Evolutionary conservation across 306 rosid genomes (phyloP), one percentile per base, ranked within the genome.

Genomic region (Quercus parvula): DNA sequence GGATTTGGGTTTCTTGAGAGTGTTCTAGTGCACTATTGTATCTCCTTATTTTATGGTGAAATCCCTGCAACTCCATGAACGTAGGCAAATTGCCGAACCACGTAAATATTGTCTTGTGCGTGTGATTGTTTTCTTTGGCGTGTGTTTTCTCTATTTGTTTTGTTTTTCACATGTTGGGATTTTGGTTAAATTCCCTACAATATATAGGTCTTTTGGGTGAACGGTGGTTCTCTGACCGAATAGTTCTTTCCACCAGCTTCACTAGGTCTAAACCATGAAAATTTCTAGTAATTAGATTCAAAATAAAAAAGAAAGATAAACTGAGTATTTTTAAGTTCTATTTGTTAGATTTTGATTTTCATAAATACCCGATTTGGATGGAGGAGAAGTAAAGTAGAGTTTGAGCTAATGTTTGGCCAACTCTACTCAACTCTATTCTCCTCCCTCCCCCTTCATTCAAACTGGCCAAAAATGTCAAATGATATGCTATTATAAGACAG

Each of bases 191-290:
- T 22, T 22, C 24, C 24, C 0, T 22, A 22, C 24, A 22, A 84
- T 95, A 95, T 77, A 95, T 89, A 62, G 99, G 99, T 70, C 87
- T 90, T 25, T 79, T 88, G 10, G 96, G 94, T 9, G 90, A 86
- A 30, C 62, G 87, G 25, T 77, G 66, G 79, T 90, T 64, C 87
- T 91, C 94, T 24, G 88, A 81, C 69, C 52, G 87, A 4, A 95
- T 49, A 10, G 89, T 91, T 85, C 49, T 82, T 77, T 88, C 93
- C 46, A 92, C 98, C 84, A 92, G 79, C 86, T 86, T 90, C 91
- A 89, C 84, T 52, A 92, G 86, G 71, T 89, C 98, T 95, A 89
- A 70, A 78, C 77, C 80, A 64, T 24, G 59, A 30, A 79, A 78
- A 66, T 38, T 62, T 27, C 49, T 11, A 11, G 11, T 46, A 75